Conservation (phyloP, 306 rosid species). For the Rosa persica region DNA sequence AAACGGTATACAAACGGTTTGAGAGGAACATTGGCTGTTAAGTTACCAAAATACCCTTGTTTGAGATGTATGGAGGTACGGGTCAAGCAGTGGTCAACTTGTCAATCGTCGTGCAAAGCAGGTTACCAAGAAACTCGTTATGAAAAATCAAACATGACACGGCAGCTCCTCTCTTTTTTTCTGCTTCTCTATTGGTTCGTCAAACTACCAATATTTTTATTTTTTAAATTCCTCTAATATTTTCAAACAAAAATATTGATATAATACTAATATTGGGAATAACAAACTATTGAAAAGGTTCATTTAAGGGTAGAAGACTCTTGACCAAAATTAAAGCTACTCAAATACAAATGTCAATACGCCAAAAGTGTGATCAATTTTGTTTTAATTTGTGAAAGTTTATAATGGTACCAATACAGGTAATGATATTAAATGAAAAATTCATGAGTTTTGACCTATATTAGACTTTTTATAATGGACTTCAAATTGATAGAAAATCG, state of each 20-base stretch:
- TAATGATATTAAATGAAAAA: background rate
- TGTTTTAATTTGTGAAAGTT: too few relatives aligned
- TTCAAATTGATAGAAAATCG: too few relatives aligned
- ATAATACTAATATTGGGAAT: background rate
- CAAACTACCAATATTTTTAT: background rate
- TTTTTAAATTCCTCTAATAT: background rate
- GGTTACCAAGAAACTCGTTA: background rate
- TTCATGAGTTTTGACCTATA: background rate
- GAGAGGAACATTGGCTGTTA: background rate
- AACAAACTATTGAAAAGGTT: background rate
- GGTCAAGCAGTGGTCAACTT: constrained; percentile 11
- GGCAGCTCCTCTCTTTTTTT: background rate
- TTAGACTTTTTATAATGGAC: background rate
- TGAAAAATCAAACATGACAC: background rate
- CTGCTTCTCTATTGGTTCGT: background rate
- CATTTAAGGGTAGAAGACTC: too few relatives aligned
- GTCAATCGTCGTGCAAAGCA: background rate
- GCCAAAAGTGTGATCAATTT: background rate
- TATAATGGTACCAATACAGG: background rate
- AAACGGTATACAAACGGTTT: background rate
- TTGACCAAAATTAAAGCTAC: too few relatives aligned
- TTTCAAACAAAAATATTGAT: background rate
- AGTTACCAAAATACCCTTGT: background rate
- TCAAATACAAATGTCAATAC: background rate
- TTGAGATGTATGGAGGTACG: background rate